Evolutionary conservation across 176 grass and related monocot species (phyloP).

Genomic region (Carex kokanica): DNA sequence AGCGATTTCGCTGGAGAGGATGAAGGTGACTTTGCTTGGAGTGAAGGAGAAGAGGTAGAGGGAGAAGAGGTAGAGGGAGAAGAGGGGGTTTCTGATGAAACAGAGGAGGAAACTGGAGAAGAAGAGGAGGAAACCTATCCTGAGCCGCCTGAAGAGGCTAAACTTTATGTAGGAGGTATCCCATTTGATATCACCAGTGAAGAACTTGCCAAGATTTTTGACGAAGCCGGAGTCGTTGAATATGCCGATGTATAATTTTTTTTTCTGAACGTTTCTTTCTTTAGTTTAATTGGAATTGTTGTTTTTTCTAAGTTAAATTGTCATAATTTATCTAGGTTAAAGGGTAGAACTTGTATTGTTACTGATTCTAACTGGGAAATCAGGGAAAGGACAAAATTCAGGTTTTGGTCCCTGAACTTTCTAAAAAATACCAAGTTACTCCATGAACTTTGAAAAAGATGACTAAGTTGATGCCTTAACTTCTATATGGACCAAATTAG

Average conservation of each 20-base stretch:
- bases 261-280: background rate
- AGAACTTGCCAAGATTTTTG: slow-evolving; percentile 74
- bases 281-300: background rate
- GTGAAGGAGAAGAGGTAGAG: background rate
- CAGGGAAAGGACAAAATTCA: background rate
- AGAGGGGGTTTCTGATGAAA: slow-evolving; percentile 5
- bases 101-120: too few species aligned
- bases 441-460: too few species aligned
- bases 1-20: slow-evolving; percentile 28
- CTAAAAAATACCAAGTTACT: too few species aligned
- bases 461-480: too few species aligned
- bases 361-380: background rate
- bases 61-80: too few species aligned
- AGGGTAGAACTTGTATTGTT: background rate
- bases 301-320: background rate
- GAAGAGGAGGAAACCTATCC: slow-evolving; percentile 3
- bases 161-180: slow-evolving; percentile 61
- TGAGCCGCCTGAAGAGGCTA: slow-evolving; percentile 60
- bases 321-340: background rate
- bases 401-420: too few species aligned
- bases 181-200: slow-evolving; percentile 65
- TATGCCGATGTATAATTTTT: slow-evolving; percentile 62
- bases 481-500: too few species aligned
- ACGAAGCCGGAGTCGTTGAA: slow-evolving; percentile 73
- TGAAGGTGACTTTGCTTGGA: slow-evolving; percentile 20